Evolutionary conservation across 306 rosid species (phyloP).

Genomic region (Corylus americana): DNA sequence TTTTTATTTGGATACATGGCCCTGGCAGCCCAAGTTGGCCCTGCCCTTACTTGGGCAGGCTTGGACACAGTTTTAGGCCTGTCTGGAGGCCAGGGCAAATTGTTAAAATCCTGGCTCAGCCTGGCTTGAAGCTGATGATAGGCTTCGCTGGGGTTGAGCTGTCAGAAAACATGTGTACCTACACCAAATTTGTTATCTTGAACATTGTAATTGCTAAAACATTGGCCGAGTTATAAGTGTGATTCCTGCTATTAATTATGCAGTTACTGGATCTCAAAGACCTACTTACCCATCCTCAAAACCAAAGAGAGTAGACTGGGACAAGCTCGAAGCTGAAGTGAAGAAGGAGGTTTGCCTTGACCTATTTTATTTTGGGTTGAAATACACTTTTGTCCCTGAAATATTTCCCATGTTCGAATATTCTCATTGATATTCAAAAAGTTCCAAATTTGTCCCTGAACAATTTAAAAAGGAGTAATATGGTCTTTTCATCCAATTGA

Average conservation of each 20-base stretch:
- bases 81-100: neutral
- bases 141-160: neutral
- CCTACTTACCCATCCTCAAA: slow-evolving; percentile 89
- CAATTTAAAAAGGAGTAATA: neutral
- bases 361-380: neutral
- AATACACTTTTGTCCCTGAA: neutral
- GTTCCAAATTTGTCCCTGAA: neutral
- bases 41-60: neutral
- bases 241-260: slow-evolving; percentile 26
- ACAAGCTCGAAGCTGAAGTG: slow-evolving; percentile 83
- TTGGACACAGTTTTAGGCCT: neutral
- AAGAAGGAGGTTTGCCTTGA: slow-evolving; percentile 72
- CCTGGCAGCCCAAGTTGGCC: neutral
- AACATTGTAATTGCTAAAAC: neutral
- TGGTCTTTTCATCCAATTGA: neutral
- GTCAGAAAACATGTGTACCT: neutral
- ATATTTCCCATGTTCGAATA: neutral
- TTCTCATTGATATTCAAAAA: neutral
- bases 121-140: slow-evolving; percentile 1
- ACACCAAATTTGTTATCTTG: neutral
- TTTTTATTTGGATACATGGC: neutral
- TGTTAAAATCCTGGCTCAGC: neutral
- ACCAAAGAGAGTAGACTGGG: slow-evolving; percentile 72
- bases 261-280: slow-evolving; percentile 50
- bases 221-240: neutral